Conservation (phyloP, 495 filamentous ascomycete genomes). For the Chlorociboria aeruginascens region DNA sequence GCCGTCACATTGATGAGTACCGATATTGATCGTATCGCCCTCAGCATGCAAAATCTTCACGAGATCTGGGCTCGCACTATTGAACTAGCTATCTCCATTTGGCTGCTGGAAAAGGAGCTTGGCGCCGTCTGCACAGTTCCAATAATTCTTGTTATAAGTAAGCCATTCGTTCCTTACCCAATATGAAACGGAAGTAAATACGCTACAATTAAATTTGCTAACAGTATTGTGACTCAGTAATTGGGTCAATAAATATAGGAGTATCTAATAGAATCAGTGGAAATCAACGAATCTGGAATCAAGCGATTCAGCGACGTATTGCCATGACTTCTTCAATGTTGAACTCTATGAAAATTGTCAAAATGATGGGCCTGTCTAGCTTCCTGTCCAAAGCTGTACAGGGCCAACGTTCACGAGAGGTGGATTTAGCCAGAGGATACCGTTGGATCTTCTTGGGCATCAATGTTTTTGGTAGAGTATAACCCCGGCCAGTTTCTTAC, state of each 20-base stretch:
- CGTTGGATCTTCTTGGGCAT: not conserved
- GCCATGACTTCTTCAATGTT: slow-evolving; percentile 25
- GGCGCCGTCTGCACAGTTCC: slow-evolving; percentile 31
- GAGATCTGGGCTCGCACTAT: slow-evolving; percentile 38
- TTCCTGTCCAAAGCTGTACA: slow-evolving; percentile 16
- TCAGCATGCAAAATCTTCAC: slow-evolving; percentile 15
- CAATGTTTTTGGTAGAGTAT: not conserved
- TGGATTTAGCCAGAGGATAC: slow-evolving; percentile 6
- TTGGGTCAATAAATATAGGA: slow-evolving; percentile 2
- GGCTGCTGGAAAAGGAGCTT: slow-evolving; percentile 23
- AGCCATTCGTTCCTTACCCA: slow-evolving; percentile 9
- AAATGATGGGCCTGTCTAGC: slow-evolving; percentile 28
- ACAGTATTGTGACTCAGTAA: slow-evolving; percentile 27
- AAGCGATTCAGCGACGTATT: slow-evolving; percentile 25
- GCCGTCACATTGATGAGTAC: slow-evolving; percentile 30
- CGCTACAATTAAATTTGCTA: slow-evolving; percentile 25
- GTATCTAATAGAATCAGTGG: not conserved
- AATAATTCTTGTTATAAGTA: slow-evolving; percentile 17
- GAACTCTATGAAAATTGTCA: slow-evolving; percentile 29
- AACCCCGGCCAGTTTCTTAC: not conserved
- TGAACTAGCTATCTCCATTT: slow-evolving; percentile 33
- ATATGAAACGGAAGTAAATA: slow-evolving; percentile 28
- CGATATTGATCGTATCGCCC: slow-evolving; percentile 37
- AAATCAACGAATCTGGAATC: slow-evolving; percentile 26
- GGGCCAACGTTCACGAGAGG: slow-evolving; percentile 10